Evolutionary conservation across 2,329 filamentous ascomycete species (phyloP), one percentile per base, ranked within the genome.

Genomic region (Penicillium italicum): DNA sequence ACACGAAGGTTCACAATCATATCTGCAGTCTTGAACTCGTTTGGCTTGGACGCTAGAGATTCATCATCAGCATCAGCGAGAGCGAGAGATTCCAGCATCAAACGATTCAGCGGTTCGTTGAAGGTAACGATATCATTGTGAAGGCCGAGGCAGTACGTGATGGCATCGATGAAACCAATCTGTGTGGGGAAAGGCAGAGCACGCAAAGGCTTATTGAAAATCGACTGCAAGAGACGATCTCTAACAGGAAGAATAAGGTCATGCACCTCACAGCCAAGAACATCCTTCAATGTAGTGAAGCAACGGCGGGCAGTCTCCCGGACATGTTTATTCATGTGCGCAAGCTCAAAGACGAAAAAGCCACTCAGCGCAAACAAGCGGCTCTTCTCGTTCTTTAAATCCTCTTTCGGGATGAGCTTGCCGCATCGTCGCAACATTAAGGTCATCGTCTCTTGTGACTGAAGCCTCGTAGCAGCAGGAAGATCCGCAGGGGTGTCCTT

Each of bases 401-500:
- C 91, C 47, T 91, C 89, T 69, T 92, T 94, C 50, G 88, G 86
- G 57, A 87, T 83, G 53, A 85, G 85, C 74, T 90, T 89, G 40
- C 89, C 92, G 69, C 92, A 92, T 55, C 87, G 85, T 55, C 83
- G 81, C 33, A 97, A 80, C 30, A 97, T 83, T 40, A 90, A 82
- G 65, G 93, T 87, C 22, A 99, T 79, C 0, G 93, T 95, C 20
- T 86, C 82, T 72, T 95, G 90, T 0, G 94, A 92, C 57, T 90
- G 86, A 33, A 87, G 81, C 34, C 94, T 83, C 2, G 94, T 97
- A 68, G 88, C 92, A 54, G 95, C 91, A 1, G 95, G 93, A 1
- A 99, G 81, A 71, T 99, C 94, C 53, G 90, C 84, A 0, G 95
- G 94, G 82, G 97, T 97, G 70, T 99, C 94, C 76, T 99, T 99